phyloP scores from a whole-genome alignment of 148 eudicot species.

The Beta vulgaris region DNA sequence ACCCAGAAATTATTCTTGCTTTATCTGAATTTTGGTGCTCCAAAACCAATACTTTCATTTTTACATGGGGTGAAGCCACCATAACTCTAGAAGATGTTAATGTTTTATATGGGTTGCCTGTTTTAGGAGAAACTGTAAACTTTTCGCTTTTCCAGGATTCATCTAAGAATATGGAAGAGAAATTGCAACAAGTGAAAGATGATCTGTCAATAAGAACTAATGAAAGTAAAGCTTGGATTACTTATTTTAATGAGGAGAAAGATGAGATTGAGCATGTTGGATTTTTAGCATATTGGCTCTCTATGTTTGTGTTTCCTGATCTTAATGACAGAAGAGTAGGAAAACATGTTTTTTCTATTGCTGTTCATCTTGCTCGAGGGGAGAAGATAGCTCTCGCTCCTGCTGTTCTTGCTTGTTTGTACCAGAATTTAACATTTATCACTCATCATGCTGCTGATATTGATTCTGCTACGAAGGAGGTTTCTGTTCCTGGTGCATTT shows the following conservation, averaged over 20 bases:
- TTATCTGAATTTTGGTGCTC: constrained; percentile 40
- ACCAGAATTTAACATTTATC: constrained; percentile 25
- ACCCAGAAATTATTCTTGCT: constrained; percentile 33
- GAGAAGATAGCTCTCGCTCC: constrained; percentile 29
- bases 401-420: constrained; percentile 40
- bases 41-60: constrained; percentile 39
- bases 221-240: constrained; percentile 31
- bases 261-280: constrained; percentile 27
- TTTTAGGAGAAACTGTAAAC: constrained; percentile 24
- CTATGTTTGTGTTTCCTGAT: constrained; percentile 39
- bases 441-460: constrained; percentile 13
- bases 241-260: constrained; percentile 28
- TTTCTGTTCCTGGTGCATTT: constrained; percentile 29
- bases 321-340: constrained; percentile 13
- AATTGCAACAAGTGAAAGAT: constrained; percentile 10
- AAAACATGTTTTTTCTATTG: constrained; percentile 32
- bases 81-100: constrained; percentile 41
- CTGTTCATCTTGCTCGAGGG: constrained; percentile 27
- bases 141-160: background rate
- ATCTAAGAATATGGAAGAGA: constrained; percentile 1
- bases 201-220: constrained; percentile 1
- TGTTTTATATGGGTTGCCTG: constrained; percentile 39
- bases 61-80: constrained; percentile 42
- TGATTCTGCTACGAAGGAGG: constrained; percentile 10
- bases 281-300: constrained; percentile 39